These are phyloP conservation scores for Plectosphaerella plurivora DNA, from an alignment of 2,329 filamentous ascomycete genomes.

Conservation along the genomic window DNA sequence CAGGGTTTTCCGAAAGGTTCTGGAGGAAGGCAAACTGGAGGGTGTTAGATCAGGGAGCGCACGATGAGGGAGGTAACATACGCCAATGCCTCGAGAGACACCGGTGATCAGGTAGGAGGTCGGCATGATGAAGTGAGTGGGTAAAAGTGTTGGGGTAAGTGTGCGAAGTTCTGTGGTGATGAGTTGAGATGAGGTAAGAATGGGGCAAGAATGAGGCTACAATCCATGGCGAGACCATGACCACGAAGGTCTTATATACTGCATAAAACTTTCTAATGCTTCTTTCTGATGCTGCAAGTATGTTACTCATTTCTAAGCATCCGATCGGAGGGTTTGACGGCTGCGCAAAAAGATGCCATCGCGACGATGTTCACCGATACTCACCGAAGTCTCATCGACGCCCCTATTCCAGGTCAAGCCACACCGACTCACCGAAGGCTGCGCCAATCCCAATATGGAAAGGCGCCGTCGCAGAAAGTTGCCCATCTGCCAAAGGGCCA, in stretches of 20 bases:
- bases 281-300: too few species aligned
- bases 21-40: conserved; percentile 15
- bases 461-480: neutral
- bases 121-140: neutral
- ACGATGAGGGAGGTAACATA: conserved; percentile 1
- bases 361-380: neutral
- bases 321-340: neutral
- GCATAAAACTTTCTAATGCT: too few species aligned
- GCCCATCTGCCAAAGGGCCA: neutral
- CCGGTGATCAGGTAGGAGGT: conserved; percentile 14
- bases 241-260: too few species aligned
- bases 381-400: neutral
- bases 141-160: neutral
- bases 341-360: neutral
- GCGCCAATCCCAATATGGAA: neutral
- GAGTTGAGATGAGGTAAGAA: too few species aligned
- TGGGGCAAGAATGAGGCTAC: too few species aligned
- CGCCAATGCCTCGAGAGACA: conserved; percentile 12
- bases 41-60: neutral
- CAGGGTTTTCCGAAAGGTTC: conserved; percentile 28
- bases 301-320: too few species aligned
- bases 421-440: neutral
- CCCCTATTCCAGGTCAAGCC: too few species aligned
- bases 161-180: neutral
- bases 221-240: too few species aligned